Conservation (phyloP, 2,329 filamentous ascomycete species). For the Ascomycota sp. region DNA sequence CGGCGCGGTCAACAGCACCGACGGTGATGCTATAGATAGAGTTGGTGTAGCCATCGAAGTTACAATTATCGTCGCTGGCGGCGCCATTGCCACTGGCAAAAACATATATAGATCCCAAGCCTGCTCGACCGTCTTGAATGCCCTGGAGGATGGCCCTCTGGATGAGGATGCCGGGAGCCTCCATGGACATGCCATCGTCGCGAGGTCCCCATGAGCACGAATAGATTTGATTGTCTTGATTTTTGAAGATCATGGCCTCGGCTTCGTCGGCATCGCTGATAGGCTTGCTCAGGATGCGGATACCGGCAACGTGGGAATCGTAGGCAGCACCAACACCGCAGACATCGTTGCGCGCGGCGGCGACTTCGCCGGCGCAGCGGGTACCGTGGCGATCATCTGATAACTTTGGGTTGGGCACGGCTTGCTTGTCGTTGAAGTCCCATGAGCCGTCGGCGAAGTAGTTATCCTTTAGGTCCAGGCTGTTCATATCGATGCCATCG, state of each 20-base stretch:
- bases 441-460: constrained; percentile 87
- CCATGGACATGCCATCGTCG: constrained; percentile 87
- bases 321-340: constrained; percentile 95
- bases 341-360: constrained; percentile 76
- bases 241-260: constrained; percentile 77
- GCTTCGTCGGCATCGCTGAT: constrained; percentile 91
- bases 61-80: constrained; percentile 77
- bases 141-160: constrained; percentile 80
- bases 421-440: constrained; percentile 77
- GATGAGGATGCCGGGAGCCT: constrained; percentile 76
- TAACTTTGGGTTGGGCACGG: constrained; percentile 64
- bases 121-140: constrained; percentile 66
- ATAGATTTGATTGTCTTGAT: constrained; percentile 84
- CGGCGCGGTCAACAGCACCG: constrained; percentile 73
- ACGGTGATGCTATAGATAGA: constrained; percentile 98
- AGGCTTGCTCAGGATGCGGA: constrained; percentile 77
- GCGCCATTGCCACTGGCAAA: constrained; percentile 92
- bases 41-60: constrained; percentile 98
- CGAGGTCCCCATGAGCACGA: constrained; percentile 97
- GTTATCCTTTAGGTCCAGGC: constrained; percentile 76
- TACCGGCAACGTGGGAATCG: constrained; percentile 71
- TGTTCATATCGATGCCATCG: constrained; percentile 91
- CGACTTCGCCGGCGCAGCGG: constrained; percentile 82
- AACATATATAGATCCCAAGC: constrained; percentile 80
- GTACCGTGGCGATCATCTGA: constrained; percentile 81